Percentiles rank a stretch among this genome's conserved stretches.
Evolutionary conservation across 495 filamentous ascomycete species (phyloP).

Genomic region (Schizothecium vesticola): DNA sequence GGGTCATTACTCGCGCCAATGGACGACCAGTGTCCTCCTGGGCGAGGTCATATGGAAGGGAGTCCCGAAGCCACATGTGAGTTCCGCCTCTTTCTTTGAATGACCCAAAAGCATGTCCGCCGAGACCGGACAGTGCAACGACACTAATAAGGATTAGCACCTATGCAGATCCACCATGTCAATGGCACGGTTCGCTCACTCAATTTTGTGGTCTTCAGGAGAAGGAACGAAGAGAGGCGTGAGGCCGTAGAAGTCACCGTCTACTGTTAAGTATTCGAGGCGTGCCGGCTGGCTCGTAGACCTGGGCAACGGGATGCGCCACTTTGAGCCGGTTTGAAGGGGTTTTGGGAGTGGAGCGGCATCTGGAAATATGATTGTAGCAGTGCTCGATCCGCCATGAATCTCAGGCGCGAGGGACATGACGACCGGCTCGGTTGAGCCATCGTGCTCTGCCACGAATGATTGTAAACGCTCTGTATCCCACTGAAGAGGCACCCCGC

Average conservation of each 20-base stretch:
- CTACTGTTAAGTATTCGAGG: no score
- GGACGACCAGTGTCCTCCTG: background rate
- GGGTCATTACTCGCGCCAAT: conserved; percentile 2
- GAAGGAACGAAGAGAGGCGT: conserved; percentile 7
- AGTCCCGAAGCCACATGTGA: conserved; percentile 15
- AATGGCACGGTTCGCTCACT: background rate
- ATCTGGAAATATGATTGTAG: no score
- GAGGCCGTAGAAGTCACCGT: conserved; percentile 8
- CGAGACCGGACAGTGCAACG: conserved; percentile 14
- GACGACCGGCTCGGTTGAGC: no score
- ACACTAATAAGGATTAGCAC: conserved; percentile 5
- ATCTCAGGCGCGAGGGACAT: no score
- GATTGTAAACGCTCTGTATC: no score
- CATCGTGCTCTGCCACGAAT: no score
- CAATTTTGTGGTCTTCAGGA: conserved; percentile 7
- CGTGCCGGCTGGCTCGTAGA: no score
- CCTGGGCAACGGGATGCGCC: no score
- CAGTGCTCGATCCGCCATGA: no score
- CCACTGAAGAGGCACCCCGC: no score
- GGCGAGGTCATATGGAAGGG: conserved; percentile 1
- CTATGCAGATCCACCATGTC: background rate
- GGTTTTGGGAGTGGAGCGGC: no score
- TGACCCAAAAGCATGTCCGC: conserved; percentile 16
- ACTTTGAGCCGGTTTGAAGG: no score
- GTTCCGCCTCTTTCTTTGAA: conserved; percentile 14